Conservation (phyloP, 2,329 filamentous ascomycete genomes). For the Xylariaceae sp. region DNA sequence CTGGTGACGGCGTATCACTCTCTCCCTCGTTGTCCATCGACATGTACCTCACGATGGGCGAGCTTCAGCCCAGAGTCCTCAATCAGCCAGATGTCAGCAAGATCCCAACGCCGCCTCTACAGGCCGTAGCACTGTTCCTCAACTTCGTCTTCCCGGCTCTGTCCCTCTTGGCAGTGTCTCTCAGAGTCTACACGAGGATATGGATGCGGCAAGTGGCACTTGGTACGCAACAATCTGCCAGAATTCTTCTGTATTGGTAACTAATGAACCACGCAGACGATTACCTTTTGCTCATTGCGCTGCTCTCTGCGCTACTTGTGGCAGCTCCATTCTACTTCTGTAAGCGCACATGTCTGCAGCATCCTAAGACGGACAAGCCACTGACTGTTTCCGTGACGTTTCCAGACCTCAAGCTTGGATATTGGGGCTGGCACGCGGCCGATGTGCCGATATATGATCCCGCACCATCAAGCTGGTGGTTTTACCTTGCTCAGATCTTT, state of each 20-base stretch:
- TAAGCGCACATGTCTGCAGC: constrained; percentile 13
- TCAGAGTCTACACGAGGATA: constrained; percentile 28
- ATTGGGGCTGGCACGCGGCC: constrained; percentile 25
- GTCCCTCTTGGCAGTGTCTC: constrained; percentile 23
- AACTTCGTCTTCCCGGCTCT: constrained; percentile 32
- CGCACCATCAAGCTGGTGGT: constrained; percentile 25
- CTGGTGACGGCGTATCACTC: too few relatives aligned
- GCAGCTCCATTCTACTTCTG: constrained; percentile 25
- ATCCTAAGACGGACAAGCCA: not conserved
- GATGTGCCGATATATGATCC: constrained; percentile 14
- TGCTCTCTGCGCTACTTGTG: constrained; percentile 20
- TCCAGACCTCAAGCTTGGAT: constrained; percentile 27
- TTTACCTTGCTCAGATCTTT: constrained; percentile 37
- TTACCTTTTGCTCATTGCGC: constrained; percentile 23
- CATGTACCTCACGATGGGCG: constrained; percentile 6
- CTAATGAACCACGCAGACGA: constrained; percentile 21
- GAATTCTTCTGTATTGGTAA: not conserved
- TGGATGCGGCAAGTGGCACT: constrained; percentile 25
- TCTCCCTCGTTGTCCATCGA: too few relatives aligned
- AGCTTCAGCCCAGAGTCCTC: constrained; percentile 9
- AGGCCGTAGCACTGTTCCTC: constrained; percentile 28
- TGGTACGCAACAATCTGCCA: constrained; percentile 13
- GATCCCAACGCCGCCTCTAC: constrained; percentile 32
- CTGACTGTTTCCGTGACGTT: not conserved
- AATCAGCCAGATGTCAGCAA: constrained; percentile 23